Percentiles rank a stretch among this genome's conserved stretches.
phyloP scores from a whole-genome alignment of 2,329 filamentous ascomycete genomes.

The Penicillium expansum region DNA sequence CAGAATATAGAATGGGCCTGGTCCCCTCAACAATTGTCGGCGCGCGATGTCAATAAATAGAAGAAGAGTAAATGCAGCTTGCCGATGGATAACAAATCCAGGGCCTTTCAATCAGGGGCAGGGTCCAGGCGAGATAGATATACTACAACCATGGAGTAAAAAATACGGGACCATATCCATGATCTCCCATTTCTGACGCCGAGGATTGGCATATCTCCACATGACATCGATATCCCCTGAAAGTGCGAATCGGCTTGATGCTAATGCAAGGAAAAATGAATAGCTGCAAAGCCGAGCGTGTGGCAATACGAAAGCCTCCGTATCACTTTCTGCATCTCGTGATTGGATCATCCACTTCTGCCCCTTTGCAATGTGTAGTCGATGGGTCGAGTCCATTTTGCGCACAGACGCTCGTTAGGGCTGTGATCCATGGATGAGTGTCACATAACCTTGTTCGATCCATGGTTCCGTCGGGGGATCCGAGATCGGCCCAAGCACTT shows the following conservation, averaged over 20 bases:
- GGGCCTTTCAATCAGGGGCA: neutral
- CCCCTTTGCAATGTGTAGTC: slow-evolving; percentile 4
- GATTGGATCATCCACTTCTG: slow-evolving; percentile 11
- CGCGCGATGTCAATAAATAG: neutral
- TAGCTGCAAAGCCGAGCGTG: slow-evolving; percentile 16
- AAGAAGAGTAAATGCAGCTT: neutral
- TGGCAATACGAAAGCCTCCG: slow-evolving; percentile 22
- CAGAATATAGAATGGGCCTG: neutral
- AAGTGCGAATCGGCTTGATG: slow-evolving; percentile 4
- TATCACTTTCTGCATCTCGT: slow-evolving; percentile 13
- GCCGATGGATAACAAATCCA: slow-evolving; percentile 15
- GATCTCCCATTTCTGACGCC: slow-evolving; percentile 3
- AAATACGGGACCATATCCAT: neutral
- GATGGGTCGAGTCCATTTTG: slow-evolving; percentile 9
- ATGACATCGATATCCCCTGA: slow-evolving; percentile 6
- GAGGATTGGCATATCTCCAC: slow-evolving; percentile 12
- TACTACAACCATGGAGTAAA: neutral
- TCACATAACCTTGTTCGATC: slow-evolving; percentile 3
- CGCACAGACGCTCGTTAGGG: slow-evolving; percentile 14
- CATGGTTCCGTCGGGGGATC: slow-evolving; percentile 3
- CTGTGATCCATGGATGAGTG: slow-evolving; percentile 1
- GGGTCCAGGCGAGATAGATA: slow-evolving; percentile 6
- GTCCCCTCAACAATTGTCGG: neutral
- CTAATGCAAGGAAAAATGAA: slow-evolving; percentile 25
- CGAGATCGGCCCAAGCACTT: slow-evolving; percentile 1